Evolutionary conservation across 257 asterid genomes (phyloP).

Genomic region (Cordia subcordata): DNA sequence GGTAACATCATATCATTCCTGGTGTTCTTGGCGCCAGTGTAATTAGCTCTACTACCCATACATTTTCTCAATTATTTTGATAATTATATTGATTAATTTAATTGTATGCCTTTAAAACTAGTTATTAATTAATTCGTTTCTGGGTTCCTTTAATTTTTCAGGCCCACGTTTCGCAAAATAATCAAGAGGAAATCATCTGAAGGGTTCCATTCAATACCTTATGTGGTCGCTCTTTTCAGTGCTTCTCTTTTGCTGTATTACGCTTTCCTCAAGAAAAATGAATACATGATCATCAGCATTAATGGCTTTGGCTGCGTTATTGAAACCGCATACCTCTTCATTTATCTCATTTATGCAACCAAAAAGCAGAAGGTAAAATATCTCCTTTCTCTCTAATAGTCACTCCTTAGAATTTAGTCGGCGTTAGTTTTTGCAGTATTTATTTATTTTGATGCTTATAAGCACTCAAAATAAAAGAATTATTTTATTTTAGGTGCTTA

Average conservation of each 20-base stretch:
- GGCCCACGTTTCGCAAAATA: slow-evolving; percentile 64
- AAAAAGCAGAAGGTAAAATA: slow-evolving; percentile 34
- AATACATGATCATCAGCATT: slow-evolving; percentile 48
- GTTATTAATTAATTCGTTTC: not conserved
- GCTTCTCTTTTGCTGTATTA: slow-evolving; percentile 57
- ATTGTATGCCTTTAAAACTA: not conserved
- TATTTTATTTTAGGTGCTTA: no score
- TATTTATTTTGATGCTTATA: no score
- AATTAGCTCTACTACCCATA: slow-evolving; percentile 20
- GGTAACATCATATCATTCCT: slow-evolving; percentile 58
- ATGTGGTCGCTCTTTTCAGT: slow-evolving; percentile 57
- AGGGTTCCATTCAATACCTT: slow-evolving; percentile 57
- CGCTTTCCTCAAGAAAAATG: slow-evolving; percentile 51
- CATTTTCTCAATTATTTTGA: not conserved
- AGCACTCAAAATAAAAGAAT: no score
- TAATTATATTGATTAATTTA: not conserved
- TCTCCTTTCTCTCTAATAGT: not conserved
- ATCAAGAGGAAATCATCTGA: slow-evolving; percentile 59
- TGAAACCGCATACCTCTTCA: slow-evolving; percentile 38
- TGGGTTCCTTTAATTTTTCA: slow-evolving; percentile 6
- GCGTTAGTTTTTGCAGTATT: no score
- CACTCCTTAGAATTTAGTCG: no score
- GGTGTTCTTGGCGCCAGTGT: slow-evolving; percentile 67
- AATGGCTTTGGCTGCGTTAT: slow-evolving; percentile 50
- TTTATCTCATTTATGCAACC: slow-evolving; percentile 41